Evolutionary conservation across 2,329 filamentous ascomycete species (phyloP), one percentile per base, ranked within the genome.

Genomic region (Ophiostoma fasciatum): DNA sequence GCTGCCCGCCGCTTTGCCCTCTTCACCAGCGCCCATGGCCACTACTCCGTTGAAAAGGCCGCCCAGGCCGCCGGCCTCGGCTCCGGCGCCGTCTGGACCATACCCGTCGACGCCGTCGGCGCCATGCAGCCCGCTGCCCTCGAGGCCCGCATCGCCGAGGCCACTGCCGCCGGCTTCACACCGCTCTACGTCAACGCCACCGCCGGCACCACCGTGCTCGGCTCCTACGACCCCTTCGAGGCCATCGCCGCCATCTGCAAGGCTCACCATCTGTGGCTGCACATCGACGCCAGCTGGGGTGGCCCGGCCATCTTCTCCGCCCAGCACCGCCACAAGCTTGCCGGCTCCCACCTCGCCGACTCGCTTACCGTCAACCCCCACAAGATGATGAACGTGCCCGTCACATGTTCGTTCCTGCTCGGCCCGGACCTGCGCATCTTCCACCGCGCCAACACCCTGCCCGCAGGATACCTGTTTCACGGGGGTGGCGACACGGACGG

Each of bases 151-250:
- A 63, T 94, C 21, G 34, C 61, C 5, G 63, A 67, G 36, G 76
- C 81, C 18, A 74, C 75, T 48, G 48, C 52, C 0, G 65, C 75
- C 33, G 83, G 82, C 23, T 74, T 78, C 51, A 90, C 81, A 1
- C 88, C 90, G 0, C 80, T 98, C 42, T 94, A 93, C 58, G 82
- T 96, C 52, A 96, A 94, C 53, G 82, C 87, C 6, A 96, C 90
- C 1, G 88, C 90, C 1, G 90, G 90, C 14, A 94, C 88, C 1
- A 98, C 90, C 0, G 88, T 96, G 3, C 64, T 88, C 43, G 90
- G 90, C 13, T 84, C 82, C 1, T 98, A 79, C 52, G 88, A 94
- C 50, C 82, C 82, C 0, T 78, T 94, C 47, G 56, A 64, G 11
- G 70, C 68, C 3, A 77, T 94, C 43, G 67, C 77, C 0, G 62